These are phyloP conservation scores for Mrakiaceae sp. DNA, from an alignment of 1,284 basidiomycete species.

Conservation along the genomic window DNA sequence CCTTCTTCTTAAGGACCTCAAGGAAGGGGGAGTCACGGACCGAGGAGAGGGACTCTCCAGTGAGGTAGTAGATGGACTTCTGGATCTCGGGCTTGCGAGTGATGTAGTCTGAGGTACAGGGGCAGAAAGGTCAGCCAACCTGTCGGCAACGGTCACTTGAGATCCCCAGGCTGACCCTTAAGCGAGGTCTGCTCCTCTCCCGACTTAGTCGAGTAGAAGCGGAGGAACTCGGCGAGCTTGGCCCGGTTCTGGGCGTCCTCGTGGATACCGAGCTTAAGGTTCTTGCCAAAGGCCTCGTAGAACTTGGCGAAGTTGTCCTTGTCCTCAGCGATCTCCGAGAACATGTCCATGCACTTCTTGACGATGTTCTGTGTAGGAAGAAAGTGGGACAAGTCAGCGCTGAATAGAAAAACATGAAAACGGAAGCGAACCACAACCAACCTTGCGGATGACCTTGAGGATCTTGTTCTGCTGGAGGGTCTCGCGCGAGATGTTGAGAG, in stretches of 20 bases:
- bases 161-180: conserved; percentile 52
- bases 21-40: conserved; percentile 96
- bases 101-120: conserved; percentile 70
- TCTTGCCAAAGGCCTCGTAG: conserved; percentile 88
- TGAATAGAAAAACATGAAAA: conserved; percentile 17
- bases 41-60: conserved; percentile 88
- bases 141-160: conserved; percentile 8
- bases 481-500: conserved; percentile 99
- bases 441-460: conserved; percentile 87
- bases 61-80: conserved; percentile 99
- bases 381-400: not conserved
- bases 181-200: conserved; percentile 85
- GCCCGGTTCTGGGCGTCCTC: conserved; percentile 97
- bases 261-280: conserved; percentile 98
- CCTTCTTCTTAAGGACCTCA: conserved; percentile 99
- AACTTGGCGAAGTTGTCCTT: conserved; percentile 99
- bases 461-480: conserved; percentile 99
- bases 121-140: not conserved
- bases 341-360: conserved; percentile 94
- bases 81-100: conserved; percentile 99
- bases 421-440: conserved; percentile 21
- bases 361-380: conserved; percentile 70
- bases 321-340: conserved; percentile 96
- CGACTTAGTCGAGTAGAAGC: conserved; percentile 96
- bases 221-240: conserved; percentile 99